These are phyloP conservation scores for Pestalotiopsis fici DNA, from an alignment of 2,329 filamentous ascomycete genomes.

Conservation along the genomic window DNA sequence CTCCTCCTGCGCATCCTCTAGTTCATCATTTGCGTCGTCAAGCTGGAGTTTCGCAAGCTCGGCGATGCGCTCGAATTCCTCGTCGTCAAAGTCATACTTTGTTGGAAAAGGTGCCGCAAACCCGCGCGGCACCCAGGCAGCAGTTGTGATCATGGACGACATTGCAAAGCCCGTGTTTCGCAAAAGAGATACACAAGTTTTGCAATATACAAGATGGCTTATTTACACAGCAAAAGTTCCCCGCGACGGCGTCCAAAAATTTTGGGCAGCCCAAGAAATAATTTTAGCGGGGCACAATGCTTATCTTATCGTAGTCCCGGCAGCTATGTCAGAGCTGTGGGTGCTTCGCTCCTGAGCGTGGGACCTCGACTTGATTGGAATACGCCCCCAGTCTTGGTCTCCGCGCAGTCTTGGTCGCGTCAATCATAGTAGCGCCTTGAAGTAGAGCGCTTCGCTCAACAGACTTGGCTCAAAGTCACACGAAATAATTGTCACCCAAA, in stretches of 20 bases:
- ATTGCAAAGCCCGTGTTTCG: slow-evolving; percentile 29
- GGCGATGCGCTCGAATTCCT: slow-evolving; percentile 75
- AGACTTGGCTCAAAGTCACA: neutral
- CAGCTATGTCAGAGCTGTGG: neutral
- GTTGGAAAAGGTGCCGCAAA: slow-evolving; percentile 75
- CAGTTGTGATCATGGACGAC: slow-evolving; percentile 75
- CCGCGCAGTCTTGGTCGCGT: neutral
- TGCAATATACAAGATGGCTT: neutral
- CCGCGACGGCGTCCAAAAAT: slow-evolving; percentile 8
- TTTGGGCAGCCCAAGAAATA: slow-evolving; percentile 13
- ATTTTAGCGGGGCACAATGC: slow-evolving; percentile 18
- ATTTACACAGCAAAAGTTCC: neutral
- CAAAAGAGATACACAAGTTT: neutral
- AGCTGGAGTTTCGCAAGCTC: slow-evolving; percentile 76
- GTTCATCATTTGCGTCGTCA: slow-evolving; percentile 87
- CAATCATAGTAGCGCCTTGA: neutral
- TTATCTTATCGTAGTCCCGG: slow-evolving; percentile 13
- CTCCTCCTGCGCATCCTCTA: slow-evolving; percentile 68
- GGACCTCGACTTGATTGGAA: neutral
- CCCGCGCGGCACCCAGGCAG: slow-evolving; percentile 75
- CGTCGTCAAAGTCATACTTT: slow-evolving; percentile 75
- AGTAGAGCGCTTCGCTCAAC: neutral
- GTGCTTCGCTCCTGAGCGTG: neutral
- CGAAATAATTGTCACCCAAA: neutral
- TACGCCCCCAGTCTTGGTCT: neutral